Evolutionary conservation across 2,329 filamentous ascomycete genomes (phyloP).

Genomic region (Phaeophleospora eucalypticola): DNA sequence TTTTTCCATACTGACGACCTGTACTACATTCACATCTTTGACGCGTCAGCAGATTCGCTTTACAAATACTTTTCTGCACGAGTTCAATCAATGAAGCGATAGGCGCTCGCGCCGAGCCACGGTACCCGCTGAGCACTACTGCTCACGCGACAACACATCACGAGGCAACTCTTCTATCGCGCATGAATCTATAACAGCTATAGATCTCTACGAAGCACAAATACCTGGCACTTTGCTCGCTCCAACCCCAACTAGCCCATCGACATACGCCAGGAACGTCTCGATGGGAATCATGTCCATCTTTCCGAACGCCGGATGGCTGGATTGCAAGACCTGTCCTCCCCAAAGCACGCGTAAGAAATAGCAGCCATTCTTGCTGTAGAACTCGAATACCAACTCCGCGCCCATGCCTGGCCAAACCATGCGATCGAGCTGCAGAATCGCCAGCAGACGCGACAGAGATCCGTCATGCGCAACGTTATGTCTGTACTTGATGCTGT

Average conservation of each 20-base stretch:
- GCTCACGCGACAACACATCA: too few relatives aligned
- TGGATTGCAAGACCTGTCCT: constrained; percentile 63
- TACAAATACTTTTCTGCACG: too few relatives aligned
- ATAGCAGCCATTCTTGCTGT: constrained; percentile 41
- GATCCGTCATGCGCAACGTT: constrained; percentile 80
- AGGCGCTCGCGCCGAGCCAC: too few relatives aligned
- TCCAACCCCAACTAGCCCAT: constrained; percentile 60
- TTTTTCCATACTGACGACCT: too few relatives aligned
- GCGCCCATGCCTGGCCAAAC: constrained; percentile 81
- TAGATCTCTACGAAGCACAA: constrained; percentile 20
- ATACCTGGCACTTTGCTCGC: constrained; percentile 42
- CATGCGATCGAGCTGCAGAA: constrained; percentile 71
- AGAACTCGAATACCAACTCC: constrained; percentile 75
- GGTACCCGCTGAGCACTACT: too few relatives aligned
- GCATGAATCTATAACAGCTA: not conserved
- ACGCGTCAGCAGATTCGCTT: too few relatives aligned
- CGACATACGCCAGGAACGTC: constrained; percentile 64
- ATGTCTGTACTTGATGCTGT: constrained; percentile 58
- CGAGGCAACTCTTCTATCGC: too few relatives aligned
- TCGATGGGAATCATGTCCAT: constrained; percentile 69
- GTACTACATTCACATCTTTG: too few relatives aligned
- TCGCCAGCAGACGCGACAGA: constrained; percentile 61
- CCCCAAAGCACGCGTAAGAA: constrained; percentile 68
- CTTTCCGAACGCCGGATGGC: constrained; percentile 61
- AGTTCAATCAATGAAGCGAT: too few relatives aligned